Evolutionary conservation across 78 protist species (phyloP).

Genomic region (Isochrysis galbana): DNA sequence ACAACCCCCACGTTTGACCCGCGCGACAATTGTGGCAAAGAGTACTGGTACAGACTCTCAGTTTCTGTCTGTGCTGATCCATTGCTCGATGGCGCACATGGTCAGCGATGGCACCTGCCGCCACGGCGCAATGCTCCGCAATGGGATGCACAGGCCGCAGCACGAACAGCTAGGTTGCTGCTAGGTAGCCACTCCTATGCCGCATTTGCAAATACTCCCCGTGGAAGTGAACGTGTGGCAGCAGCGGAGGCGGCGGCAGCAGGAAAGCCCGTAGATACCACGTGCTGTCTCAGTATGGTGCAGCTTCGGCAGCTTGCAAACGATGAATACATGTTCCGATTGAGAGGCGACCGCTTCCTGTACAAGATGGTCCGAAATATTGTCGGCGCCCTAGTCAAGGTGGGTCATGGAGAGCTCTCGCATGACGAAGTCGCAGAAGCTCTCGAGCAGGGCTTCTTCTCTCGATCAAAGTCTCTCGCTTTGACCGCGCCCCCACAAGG

Average conservation of each 20-base stretch:
- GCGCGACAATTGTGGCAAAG: background rate
- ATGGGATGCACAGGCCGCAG: background rate
- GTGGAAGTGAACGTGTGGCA: background rate
- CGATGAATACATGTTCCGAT: background rate
- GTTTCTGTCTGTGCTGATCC: background rate
- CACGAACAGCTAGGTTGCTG: background rate
- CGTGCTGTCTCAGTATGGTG: background rate
- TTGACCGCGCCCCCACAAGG: background rate
- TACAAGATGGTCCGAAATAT: conserved; percentile 11
- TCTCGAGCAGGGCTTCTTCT: background rate
- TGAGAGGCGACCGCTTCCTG: conserved; percentile 6
- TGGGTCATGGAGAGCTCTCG: background rate
- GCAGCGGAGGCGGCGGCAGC: too few species aligned
- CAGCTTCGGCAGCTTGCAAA: conserved; percentile 4
- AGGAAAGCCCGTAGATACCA: too few species aligned
- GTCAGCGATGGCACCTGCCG: conserved; percentile 7
- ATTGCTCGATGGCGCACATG: background rate
- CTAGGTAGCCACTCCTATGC: background rate
- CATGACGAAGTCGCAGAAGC: background rate
- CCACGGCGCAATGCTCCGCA: background rate
- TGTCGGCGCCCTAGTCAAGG: background rate
- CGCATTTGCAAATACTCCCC: background rate
- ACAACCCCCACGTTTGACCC: background rate
- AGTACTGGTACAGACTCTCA: background rate
- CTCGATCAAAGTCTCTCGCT: background rate